These are phyloP conservation scores for Chrysochromulina tobinii DNA, from an alignment of 78 protist species.

Conservation along the genomic window DNA sequence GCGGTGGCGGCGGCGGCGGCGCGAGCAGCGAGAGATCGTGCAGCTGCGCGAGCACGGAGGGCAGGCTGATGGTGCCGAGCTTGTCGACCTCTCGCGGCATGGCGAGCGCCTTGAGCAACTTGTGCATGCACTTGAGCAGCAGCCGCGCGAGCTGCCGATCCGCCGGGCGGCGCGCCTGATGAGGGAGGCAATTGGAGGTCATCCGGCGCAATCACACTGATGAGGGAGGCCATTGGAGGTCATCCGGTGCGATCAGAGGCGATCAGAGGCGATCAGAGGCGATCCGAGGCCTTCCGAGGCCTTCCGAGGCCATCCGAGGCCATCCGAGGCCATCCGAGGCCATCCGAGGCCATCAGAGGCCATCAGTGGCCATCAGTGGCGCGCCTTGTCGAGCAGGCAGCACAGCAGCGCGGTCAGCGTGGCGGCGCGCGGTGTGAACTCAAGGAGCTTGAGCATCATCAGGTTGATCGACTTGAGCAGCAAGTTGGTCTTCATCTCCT, in stretches of 20 bases:
- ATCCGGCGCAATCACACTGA: too few species aligned
- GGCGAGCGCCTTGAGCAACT: background rate
- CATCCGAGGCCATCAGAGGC: too few species aligned
- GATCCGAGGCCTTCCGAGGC: too few species aligned
- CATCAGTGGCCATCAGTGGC: too few species aligned
- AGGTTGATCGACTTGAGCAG: background rate
- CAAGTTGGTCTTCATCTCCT: background rate
- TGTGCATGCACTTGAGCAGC: background rate
- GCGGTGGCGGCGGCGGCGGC: too few species aligned
- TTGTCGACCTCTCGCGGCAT: too few species aligned
- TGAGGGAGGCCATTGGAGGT: too few species aligned
- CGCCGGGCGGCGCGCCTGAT: background rate
- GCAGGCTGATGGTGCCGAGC: background rate
- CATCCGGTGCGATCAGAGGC: too few species aligned
- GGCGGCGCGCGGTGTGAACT: background rate
- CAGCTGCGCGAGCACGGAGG: background rate
- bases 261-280: background rate
- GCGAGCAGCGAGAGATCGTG: background rate
- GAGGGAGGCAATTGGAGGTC: too few species aligned
- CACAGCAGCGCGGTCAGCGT: background rate
- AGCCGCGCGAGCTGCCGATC: background rate
- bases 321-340: too few species aligned
- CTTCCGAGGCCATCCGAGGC: too few species aligned
- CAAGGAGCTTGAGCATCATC: background rate
- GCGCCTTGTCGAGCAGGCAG: background rate